Conservation (phyloP, 306 rosid genomes). For the Castanea sativa region DNA sequence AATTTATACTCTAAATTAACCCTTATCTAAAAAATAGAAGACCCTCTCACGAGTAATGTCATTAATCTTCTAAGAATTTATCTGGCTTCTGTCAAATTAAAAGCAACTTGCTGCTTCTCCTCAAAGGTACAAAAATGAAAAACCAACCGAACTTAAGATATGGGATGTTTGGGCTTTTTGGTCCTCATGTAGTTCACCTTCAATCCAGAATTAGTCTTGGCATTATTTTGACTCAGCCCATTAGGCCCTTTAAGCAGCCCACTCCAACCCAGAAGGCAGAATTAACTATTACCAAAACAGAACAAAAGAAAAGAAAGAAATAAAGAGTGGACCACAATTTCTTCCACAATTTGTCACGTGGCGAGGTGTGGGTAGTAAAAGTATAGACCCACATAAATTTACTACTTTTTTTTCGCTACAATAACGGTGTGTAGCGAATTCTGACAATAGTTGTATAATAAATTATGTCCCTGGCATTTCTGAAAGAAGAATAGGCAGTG, state of each 20-base stretch:
- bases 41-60: background rate
- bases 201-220: background rate
- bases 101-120: no score
- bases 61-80: background rate
- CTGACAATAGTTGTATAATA: rapidly evolving
- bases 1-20: no score
- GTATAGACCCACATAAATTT: rapidly evolving
- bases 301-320: background rate
- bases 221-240: background rate
- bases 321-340: no score
- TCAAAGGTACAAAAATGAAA: no score
- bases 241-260: background rate
- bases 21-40: no score
- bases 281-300: background rate
- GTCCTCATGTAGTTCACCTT: background rate
- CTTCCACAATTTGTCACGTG: rapidly evolving
- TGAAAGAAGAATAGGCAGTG: no score
- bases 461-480: no score
- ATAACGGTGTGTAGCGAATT: no score
- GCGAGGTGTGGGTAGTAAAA: rapidly evolving
- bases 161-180: background rate
- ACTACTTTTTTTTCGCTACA: rapidly evolving
- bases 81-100: background rate
- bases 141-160: background rate
- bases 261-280: background rate